Evolutionary conservation across 2,329 filamentous ascomycete species (phyloP).

Genomic region (Scolecobasidium constrictum): DNA sequence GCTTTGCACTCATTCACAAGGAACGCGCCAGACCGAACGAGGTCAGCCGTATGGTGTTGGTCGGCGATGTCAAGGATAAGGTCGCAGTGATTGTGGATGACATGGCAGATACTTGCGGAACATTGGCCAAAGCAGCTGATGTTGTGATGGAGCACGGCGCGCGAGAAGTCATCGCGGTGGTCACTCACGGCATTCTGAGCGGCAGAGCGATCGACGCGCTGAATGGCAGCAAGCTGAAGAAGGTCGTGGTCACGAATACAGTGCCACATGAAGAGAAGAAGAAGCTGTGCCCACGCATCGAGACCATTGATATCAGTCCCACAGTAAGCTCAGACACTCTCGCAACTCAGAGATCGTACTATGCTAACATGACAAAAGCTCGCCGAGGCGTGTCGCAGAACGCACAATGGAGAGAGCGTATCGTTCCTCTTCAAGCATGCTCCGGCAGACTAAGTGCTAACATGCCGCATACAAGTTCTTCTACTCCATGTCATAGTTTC

Average conservation of each 20-base stretch:
- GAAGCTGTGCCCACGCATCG: constrained; percentile 64
- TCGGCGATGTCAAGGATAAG: constrained; percentile 84
- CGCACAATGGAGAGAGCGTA: constrained; percentile 61
- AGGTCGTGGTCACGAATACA: constrained; percentile 84
- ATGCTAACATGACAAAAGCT: constrained; percentile 30
- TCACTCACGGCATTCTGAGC: constrained; percentile 85
- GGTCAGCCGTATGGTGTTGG: constrained; percentile 89
- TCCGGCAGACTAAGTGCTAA: constrained; percentile 4
- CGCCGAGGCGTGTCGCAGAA: constrained; percentile 59
- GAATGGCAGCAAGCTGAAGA: constrained; percentile 65
- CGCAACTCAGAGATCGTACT: not conserved
- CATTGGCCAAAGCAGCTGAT: constrained; percentile 75
- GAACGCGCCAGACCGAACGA: constrained; percentile 86
- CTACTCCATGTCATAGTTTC: too few relatives aligned
- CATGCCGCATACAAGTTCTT: too few relatives aligned
- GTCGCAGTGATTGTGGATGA: constrained; percentile 94
- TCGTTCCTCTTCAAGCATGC: constrained; percentile 57
- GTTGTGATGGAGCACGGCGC: constrained; percentile 82
- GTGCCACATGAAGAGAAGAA: constrained; percentile 74
- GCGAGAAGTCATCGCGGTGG: constrained; percentile 81
- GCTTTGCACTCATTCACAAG: constrained; percentile 94
- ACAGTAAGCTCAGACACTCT: constrained; percentile 39
- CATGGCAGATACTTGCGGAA: constrained; percentile 95
- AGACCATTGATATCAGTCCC: constrained; percentile 85
- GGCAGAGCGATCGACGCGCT: constrained; percentile 80